phyloP scores from a whole-genome alignment of 2,329 filamentous ascomycete species.

The Verticillium tricorpus region DNA sequence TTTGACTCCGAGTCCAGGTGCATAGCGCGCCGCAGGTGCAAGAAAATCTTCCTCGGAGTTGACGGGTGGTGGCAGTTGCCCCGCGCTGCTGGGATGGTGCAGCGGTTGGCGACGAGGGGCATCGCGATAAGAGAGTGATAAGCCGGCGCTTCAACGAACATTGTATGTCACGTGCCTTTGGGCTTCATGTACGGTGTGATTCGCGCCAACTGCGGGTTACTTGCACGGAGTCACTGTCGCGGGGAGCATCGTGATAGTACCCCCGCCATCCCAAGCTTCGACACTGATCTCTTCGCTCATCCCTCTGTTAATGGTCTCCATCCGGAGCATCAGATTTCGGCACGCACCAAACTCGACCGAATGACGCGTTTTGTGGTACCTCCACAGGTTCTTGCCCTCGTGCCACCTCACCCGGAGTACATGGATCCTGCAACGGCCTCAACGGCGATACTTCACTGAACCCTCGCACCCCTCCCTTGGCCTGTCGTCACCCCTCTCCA shows the following conservation, averaged over 20 bases:
- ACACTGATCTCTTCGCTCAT: too few relatives aligned
- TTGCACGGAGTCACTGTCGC: too few relatives aligned
- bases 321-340: too few relatives aligned
- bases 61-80: background rate
- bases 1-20: background rate
- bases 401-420: background rate
- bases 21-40: background rate
- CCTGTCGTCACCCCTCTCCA: conserved; percentile 10
- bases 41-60: background rate
- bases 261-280: too few relatives aligned
- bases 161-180: too few relatives aligned
- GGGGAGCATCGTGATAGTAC: too few relatives aligned
- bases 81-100: background rate
- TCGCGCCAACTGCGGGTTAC: too few relatives aligned
- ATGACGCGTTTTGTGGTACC: background rate
- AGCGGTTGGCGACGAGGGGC: background rate
- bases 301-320: too few relatives aligned
- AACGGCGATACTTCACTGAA: background rate
- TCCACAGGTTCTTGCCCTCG: background rate
- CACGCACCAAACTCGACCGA: background rate
- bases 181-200: too few relatives aligned
- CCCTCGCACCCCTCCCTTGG: background rate
- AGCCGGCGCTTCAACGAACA: background rate
- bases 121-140: background rate
- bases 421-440: background rate